Base-by-base conservation (phyloP, 345 rosid genomes). In the Murraya paniculata region DNA sequence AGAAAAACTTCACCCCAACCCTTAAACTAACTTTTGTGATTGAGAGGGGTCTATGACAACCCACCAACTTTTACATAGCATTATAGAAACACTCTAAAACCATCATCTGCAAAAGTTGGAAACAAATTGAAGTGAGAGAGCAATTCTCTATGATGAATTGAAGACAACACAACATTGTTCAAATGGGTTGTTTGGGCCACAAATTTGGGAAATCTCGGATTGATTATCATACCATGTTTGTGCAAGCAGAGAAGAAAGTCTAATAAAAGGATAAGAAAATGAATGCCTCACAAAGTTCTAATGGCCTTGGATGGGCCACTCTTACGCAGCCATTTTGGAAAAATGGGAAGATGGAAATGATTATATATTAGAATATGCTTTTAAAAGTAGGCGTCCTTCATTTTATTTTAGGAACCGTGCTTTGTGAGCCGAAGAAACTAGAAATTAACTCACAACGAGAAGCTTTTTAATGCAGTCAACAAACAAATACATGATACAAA, bases 301-400 rank as follows among this genome's bases (percentile, higher is more conserved):
- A 71, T 78, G 76, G 39, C 24, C 14, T 16, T 30, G 28, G 68
- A 24, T 59, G 80, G 82, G 55, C 82, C 86, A 84, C 82, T 41
- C 14, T 68, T 68, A 41, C 68, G 76, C 76, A 38, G 76, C 77
- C 72, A 71, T 78, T 72, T 81, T 71, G 78, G 80, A 78, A 75
- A 77, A 68, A 53, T 66, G 61, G 57, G 75, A 64, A 16, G 56
- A 48, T 74, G 56, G 24, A 64, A 65, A 72, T 53, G 19, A 53
- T 80, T 16, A 78, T 45, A 0, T 13, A 45, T 78, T 78, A 76
- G 79, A 77, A 27, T 75, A 60, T 75, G 64, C 75, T 72, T 59
- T 48, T 69, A 30, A 62, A 9, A 2, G 41, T 60, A 25, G 28
- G 6, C 21, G 11, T 25, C 21, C 24, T 58, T 48, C 16, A 19